phyloP scores from a whole-genome alignment of 768 basidiomycete genomes.

The Kwoniella europaea region DNA sequence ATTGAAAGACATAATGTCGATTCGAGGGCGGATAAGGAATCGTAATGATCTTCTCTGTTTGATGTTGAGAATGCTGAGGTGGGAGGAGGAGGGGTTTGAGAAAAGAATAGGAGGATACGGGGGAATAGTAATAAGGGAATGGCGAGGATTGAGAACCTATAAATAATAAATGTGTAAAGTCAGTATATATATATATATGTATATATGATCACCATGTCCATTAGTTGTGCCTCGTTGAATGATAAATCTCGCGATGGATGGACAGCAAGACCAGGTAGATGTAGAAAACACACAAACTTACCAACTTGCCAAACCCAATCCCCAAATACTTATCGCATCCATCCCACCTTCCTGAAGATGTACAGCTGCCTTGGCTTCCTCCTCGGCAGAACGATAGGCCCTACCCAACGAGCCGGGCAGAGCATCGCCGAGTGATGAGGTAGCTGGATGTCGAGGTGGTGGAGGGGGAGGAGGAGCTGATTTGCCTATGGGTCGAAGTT shows the following conservation, averaged over 20 bases:
- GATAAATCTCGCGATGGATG: neutral
- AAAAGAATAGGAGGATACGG: conserved; percentile 56
- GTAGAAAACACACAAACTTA: conserved; percentile 26
- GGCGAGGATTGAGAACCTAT: conserved; percentile 51
- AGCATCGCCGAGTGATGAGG: conserved; percentile 9
- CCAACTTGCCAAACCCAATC: conserved; percentile 49
- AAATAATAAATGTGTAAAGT: neutral
- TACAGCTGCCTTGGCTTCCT: conserved; percentile 51
- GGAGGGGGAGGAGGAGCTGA: conserved; percentile 22
- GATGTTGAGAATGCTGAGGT: conserved; percentile 18
- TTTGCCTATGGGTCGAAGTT: conserved; percentile 38
- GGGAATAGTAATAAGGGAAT: conserved; percentile 56
- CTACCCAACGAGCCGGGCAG: conserved; percentile 29
- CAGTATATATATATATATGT: neutral
- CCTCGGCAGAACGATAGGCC: conserved; percentile 45
- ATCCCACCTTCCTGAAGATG: conserved; percentile 52
- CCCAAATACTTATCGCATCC: conserved; percentile 52
- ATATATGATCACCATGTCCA: neutral
- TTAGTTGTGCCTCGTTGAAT: neutral
- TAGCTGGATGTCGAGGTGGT: conserved; percentile 36
- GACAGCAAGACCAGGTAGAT: neutral
- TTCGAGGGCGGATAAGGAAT: conserved; percentile 52
- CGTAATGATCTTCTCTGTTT: conserved; percentile 48
- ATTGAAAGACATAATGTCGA: conserved; percentile 43
- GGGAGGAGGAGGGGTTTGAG: conserved; percentile 44